Conservation (phyloP, 305 asterid species). For the Fraxinus ornus region DNA sequence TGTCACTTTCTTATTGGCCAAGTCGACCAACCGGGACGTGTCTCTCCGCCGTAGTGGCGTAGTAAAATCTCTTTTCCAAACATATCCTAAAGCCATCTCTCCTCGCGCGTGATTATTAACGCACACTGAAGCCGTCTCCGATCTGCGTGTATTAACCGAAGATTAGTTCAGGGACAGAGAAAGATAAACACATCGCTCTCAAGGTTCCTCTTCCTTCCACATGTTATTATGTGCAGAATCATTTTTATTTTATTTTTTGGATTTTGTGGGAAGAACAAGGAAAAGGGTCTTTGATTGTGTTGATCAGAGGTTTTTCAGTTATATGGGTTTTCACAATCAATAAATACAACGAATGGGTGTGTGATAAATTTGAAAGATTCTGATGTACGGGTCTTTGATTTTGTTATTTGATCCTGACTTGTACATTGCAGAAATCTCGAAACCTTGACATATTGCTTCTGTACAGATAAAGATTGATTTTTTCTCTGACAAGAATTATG, state of each 20-base stretch:
- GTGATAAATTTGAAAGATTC: background rate
- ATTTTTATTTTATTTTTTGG: background rate
- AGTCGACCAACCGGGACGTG: constrained; percentile 24
- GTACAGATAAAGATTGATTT: background rate
- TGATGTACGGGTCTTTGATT: background rate
- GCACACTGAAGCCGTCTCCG: constrained; percentile 33
- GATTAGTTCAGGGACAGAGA: constrained; percentile 24
- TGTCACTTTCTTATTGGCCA: constrained; percentile 30
- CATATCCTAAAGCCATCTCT: background rate
- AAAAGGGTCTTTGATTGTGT: background rate
- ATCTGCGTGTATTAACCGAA: constrained; percentile 30
- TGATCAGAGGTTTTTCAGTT: background rate
- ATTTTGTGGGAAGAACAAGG: background rate
- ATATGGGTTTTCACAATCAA: background rate
- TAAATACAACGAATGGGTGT: background rate
- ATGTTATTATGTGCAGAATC: background rate
- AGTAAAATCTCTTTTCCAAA: background rate
- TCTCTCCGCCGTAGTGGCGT: constrained; percentile 2
- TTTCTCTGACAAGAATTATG: background rate
- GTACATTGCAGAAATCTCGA: background rate
- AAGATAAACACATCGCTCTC: background rate
- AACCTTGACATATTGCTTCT: background rate
- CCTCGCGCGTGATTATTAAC: constrained; percentile 15
- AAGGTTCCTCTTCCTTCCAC: constrained; percentile 22
- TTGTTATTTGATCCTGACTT: background rate